These are phyloP conservation scores for Xanthoconium stramineum DNA, from an alignment of 768 basidiomycete genomes.

Conservation along the genomic window DNA sequence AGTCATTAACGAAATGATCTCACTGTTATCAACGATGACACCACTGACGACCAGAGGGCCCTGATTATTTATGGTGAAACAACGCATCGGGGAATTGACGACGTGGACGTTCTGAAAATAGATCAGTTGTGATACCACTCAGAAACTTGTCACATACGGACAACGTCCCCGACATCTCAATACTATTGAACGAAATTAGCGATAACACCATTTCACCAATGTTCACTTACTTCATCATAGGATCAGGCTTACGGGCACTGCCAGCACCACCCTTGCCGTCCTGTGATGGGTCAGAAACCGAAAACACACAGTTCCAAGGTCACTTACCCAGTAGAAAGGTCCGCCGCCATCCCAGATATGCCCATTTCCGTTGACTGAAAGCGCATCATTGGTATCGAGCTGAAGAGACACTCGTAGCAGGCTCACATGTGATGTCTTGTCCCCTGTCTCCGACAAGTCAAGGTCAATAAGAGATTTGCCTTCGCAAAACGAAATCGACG, in stretches of 20 bases:
- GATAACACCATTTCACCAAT: background rate
- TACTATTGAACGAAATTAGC: slow-evolving; percentile 20
- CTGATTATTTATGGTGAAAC: slow-evolving; percentile 29
- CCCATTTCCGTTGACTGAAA: slow-evolving; percentile 39
- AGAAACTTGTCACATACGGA: slow-evolving; percentile 23
- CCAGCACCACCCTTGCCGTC: slow-evolving; percentile 24
- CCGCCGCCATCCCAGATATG: slow-evolving; percentile 42
- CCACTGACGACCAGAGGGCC: slow-evolving; percentile 40
- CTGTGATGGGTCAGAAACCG: slow-evolving; percentile 10
- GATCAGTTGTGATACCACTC: background rate
- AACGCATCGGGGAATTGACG: slow-evolving; percentile 39
- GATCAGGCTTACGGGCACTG: slow-evolving; percentile 24
- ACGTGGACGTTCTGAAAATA: slow-evolving; percentile 32
- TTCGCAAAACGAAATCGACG: slow-evolving; percentile 2
- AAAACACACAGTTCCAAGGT: background rate
- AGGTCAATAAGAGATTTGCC: background rate
- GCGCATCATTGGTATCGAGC: background rate
- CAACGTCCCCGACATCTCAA: slow-evolving; percentile 40
- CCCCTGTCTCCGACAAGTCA: slow-evolving; percentile 35
- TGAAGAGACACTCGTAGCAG: background rate
- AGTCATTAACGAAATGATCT: slow-evolving; percentile 9
- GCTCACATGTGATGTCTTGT: slow-evolving; percentile 45
- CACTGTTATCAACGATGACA: slow-evolving; percentile 56
- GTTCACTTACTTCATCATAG: slow-evolving; percentile 40
- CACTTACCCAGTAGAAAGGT: slow-evolving; percentile 40